Base-by-base conservation (phyloP, 768 basidiomycete genomes). In the Hydnomerulius pinastri region DNA sequence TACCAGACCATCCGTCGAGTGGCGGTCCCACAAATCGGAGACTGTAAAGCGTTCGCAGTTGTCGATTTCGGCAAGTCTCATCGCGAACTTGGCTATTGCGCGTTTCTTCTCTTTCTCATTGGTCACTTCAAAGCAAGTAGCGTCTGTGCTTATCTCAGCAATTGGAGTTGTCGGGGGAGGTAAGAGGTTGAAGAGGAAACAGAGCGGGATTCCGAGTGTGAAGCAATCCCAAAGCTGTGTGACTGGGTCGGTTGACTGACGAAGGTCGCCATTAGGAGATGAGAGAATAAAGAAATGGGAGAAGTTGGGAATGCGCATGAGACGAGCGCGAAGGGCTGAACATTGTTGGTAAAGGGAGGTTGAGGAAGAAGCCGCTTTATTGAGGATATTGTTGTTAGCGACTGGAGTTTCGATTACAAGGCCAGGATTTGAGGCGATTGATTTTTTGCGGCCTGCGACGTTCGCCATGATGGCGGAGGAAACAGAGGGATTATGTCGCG, bases 101-200 rank as follows among this genome's bases (percentile, higher is more conserved):
- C 84, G 86, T 73, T 98, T 95, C 79, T 88, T 91, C 42, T 81
- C 82, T 55, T 87, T 87, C 69, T 95, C 92, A 43, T 87, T 85
- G 47, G 83, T 79, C 45, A 76, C 68, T 23, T 90, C 87, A 54
- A 83, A 85, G 38, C 80, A 72, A 8, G 79, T 76, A 27, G 81
- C 77, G 62, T 84, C 82, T 45, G 86, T 90, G 60, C 83, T 77
- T 46, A 91, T 82, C 21, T 66, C 63, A 55, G 80, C 78, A 63
- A 75, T 77, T 30, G 70, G 74, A 12, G 55, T 60, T 18, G 66
- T 60, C 13, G 73, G 69, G 3, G 66, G 63, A 32, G 87, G 87
- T 48, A 98, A 85, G 68, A 89, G 85, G 73, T 99, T 96, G 78
- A 92, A 96, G 60, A 99, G 85, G 75, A 90, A 97, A 74, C 93